phyloP scores from a whole-genome alignment of 2,329 filamentous ascomycete genomes.

The Neophaeococcomyces mojaviensis region DNA sequence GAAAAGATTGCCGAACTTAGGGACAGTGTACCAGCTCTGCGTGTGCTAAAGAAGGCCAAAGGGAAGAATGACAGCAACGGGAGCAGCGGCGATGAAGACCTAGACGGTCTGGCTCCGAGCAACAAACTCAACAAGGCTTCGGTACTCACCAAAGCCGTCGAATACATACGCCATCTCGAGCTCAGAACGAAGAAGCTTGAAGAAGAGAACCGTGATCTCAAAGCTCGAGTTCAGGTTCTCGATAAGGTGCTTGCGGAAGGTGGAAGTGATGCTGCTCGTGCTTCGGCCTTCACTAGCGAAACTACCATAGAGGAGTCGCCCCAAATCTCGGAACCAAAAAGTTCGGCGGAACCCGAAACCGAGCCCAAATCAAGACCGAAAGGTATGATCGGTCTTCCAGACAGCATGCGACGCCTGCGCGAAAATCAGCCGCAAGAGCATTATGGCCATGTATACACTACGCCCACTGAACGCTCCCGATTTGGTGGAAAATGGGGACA shows the following conservation, averaged over 20 bases:
- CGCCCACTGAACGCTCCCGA: slow-evolving; percentile 36
- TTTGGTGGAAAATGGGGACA: slow-evolving; percentile 47
- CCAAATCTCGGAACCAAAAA: slow-evolving; percentile 18
- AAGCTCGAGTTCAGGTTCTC: slow-evolving; percentile 70
- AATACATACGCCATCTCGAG: slow-evolving; percentile 90
- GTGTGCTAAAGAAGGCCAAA: slow-evolving; percentile 67
- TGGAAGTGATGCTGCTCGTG: slow-evolving; percentile 19
- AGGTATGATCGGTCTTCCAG: slow-evolving; percentile 38
- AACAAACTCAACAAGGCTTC: slow-evolving; percentile 98
- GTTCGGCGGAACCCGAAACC: slow-evolving; percentile 26
- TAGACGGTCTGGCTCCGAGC: slow-evolving; percentile 73
- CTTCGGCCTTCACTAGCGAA: slow-evolving; percentile 22
- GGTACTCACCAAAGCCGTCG: slow-evolving; percentile 87
- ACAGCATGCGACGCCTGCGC: slow-evolving; percentile 36
- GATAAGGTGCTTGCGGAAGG: slow-evolving; percentile 54
- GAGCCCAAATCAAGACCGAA: slow-evolving; percentile 21
- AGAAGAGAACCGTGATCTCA: slow-evolving; percentile 74
- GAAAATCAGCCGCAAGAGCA: slow-evolving; percentile 26
- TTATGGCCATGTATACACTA: slow-evolving; percentile 25
- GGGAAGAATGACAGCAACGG: slow-evolving; percentile 49
- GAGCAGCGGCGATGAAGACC: slow-evolving; percentile 70
- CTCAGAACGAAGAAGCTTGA: slow-evolving; percentile 76
- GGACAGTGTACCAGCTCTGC: slow-evolving; percentile 83
- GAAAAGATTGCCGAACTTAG: slow-evolving; percentile 91
- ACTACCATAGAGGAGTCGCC: slow-evolving; percentile 19